Conservation (phyloP, 345 rosid genomes). For the Anastatica hierochuntica region DNA sequence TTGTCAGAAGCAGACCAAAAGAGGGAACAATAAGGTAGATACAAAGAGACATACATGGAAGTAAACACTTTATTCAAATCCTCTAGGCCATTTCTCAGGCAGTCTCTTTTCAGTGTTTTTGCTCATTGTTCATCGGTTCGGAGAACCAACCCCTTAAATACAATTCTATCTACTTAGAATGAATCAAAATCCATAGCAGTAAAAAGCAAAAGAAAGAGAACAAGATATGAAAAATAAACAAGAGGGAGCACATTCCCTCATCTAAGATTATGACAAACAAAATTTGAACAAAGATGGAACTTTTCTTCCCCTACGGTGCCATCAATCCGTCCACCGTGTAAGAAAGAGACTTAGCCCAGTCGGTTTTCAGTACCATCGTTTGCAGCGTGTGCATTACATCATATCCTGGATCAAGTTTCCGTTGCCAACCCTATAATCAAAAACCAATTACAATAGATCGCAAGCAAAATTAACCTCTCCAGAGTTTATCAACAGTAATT, state of each 20-base stretch:
- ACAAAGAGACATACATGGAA: conserved; percentile 3
- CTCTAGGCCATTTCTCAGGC: conserved; percentile 1
- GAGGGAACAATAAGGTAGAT: neutral
- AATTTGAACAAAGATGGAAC: conserved; percentile 11
- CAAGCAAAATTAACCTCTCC: neutral
- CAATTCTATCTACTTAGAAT: conserved; percentile 24
- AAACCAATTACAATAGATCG: neutral
- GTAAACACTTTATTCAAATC: conserved; percentile 19
- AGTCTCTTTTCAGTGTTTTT: conserved; percentile 9
- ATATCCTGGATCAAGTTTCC: conserved; percentile 84
- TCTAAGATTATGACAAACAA: conserved; percentile 25
- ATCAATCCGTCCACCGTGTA: conserved; percentile 90
- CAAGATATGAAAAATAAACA: conserved; percentile 16
- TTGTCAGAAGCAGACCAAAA: neutral
- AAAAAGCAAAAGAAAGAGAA: conserved; percentile 12
- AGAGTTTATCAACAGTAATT: neutral
- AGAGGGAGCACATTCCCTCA: conserved; percentile 16
- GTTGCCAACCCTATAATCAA: conserved; percentile 82
- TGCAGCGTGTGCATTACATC: conserved; percentile 87
- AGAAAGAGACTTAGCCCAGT: conserved; percentile 95
- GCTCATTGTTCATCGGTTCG: conserved; percentile 12
- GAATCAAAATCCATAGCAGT: conserved; percentile 13
- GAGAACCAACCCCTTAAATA: conserved; percentile 22
- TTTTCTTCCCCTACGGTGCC: conserved; percentile 54
- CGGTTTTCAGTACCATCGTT: conserved; percentile 69